These are phyloP conservation scores for Inga leiocalycina DNA, from an alignment of 306 rosid species.

Conservation along the genomic window DNA sequence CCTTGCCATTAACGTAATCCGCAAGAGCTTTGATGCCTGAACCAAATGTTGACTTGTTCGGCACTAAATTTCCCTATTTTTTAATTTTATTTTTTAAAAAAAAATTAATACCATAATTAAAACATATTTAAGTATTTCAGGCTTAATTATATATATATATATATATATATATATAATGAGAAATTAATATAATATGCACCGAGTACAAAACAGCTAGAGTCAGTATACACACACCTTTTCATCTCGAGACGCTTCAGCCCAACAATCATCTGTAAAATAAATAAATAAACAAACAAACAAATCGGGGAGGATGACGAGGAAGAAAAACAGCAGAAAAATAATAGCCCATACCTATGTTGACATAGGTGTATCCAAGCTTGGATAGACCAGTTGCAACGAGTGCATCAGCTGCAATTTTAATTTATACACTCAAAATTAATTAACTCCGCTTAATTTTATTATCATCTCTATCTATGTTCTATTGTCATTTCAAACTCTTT, in stretches of 20 bases:
- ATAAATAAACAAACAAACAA: too few species aligned
- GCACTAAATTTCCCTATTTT: slow-evolving; percentile 65
- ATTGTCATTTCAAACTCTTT: too few species aligned
- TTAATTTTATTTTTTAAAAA: neutral
- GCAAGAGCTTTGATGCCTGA: slow-evolving; percentile 70
- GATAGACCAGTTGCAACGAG: slow-evolving; percentile 81
- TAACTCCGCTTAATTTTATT: slow-evolving; percentile 7
- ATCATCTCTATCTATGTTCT: too few species aligned
- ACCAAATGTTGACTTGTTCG: slow-evolving; percentile 73
- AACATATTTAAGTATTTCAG: neutral
- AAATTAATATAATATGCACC: neutral
- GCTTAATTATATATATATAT: too few species aligned
- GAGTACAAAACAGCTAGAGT: too few species aligned
- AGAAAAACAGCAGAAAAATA: too few species aligned
- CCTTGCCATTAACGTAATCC: slow-evolving; percentile 8
- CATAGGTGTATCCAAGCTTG: slow-evolving; percentile 86
- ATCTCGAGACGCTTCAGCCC: slow-evolving; percentile 90
- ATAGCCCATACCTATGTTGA: slow-evolving; percentile 65
- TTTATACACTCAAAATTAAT: too few species aligned
- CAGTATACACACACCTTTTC: slow-evolving; percentile 36
- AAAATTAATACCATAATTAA: neutral
- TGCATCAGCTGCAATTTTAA: slow-evolving; percentile 70
- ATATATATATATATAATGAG: too few species aligned
- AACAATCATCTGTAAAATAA: slow-evolving; percentile 77
- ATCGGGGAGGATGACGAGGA: neutral